Conservation (phyloP, 179 eudicot genomes). For the Silene vulgaris region DNA sequence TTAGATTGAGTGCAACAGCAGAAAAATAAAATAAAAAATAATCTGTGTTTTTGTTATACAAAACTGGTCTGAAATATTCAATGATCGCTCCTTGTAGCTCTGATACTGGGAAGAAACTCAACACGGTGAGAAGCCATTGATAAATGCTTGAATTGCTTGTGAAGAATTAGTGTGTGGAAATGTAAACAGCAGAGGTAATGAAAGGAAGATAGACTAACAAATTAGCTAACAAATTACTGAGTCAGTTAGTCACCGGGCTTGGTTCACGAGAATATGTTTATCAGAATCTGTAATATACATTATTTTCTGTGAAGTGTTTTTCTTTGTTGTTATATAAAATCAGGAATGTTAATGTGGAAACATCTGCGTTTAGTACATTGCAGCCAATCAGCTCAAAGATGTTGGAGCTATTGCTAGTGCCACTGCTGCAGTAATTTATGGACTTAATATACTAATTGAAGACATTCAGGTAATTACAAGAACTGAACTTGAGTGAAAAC, state of each 20-base stretch:
- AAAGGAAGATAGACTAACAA: no score
- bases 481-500: not conserved
- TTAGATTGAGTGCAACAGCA: no score
- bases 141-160: no score
- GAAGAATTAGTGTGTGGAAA: no score
- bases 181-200: no score
- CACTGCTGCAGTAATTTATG: constrained; percentile 60
- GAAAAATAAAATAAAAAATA: no score
- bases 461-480: constrained; percentile 47
- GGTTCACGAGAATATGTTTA: not conserved
- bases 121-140: no score
- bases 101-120: no score
- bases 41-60: no score
- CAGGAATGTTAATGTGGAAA: not conserved
- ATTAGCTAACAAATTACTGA: not conserved
- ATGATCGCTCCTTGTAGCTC: no score
- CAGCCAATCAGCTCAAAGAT: constrained; percentile 4
- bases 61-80: no score
- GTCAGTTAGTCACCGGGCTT: not conserved
- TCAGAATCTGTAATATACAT: not conserved
- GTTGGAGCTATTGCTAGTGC: constrained; percentile 32
- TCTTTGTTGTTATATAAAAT: not conserved
- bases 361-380: not conserved
- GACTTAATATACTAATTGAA: constrained; percentile 46
- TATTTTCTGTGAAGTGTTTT: not conserved